Conservation (phyloP, 2,329 filamentous ascomycete genomes). For the Aspergillus sergii region DNA sequence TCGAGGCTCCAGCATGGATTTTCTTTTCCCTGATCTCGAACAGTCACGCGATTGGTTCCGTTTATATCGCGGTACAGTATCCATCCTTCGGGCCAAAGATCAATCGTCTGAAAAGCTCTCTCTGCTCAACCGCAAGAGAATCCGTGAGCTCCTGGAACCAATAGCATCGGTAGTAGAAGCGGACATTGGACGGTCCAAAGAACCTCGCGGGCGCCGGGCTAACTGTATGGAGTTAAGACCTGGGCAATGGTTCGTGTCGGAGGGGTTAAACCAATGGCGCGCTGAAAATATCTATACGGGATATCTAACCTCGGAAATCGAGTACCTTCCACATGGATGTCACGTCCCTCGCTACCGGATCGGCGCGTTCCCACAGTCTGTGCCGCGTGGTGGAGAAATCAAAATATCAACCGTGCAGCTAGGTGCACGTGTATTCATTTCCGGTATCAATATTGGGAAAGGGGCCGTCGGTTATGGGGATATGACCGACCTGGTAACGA, state of each 20-base stretch:
- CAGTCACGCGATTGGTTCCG: constrained; percentile 13
- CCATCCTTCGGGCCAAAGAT: not conserved
- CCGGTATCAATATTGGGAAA: not conserved
- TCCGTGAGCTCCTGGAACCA: constrained; percentile 13
- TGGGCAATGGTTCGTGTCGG: not conserved
- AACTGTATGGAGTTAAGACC: not conserved
- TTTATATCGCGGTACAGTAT: constrained; percentile 4
- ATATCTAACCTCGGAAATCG: not conserved
- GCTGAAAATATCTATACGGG: not conserved
- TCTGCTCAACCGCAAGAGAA: constrained; percentile 15
- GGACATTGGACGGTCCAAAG: constrained; percentile 1
- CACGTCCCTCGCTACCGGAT: not conserved
- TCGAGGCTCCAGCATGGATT: constrained; percentile 14
- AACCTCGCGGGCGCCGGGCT: not conserved
- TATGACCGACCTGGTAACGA: not conserved
- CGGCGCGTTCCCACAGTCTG: not conserved
- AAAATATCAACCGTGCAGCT: constrained; percentile 13
- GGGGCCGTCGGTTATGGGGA: not conserved
- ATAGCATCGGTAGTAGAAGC: constrained; percentile 16
- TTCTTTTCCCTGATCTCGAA: constrained; percentile 13
- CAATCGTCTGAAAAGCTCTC: not conserved
- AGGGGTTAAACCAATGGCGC: not conserved
- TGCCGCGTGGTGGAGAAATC: not conserved
- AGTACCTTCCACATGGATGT: not conserved
- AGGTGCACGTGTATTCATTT: constrained; percentile 10